Evolutionary conservation across 768 basidiomycete species (phyloP).

Genomic region (Clitopilus passeckerianus): DNA sequence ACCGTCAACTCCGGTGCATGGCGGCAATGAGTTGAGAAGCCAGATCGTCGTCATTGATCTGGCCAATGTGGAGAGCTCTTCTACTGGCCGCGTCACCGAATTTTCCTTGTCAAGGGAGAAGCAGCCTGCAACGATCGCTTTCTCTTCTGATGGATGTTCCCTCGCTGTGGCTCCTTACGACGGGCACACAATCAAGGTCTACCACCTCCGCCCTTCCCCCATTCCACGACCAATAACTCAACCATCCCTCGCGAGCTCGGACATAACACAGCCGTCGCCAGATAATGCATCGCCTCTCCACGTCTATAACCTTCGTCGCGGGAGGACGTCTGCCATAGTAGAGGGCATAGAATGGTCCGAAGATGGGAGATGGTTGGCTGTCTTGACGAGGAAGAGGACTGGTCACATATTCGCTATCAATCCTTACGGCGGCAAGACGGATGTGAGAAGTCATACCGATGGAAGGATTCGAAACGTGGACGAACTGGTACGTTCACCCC

Average conservation of each 20-base stretch:
- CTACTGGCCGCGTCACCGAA: constrained; percentile 16
- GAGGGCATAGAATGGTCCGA: constrained; percentile 46
- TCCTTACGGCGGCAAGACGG: constrained; percentile 68
- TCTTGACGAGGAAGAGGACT: constrained; percentile 60
- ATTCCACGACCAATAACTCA: neutral
- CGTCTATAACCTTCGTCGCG: constrained; percentile 67
- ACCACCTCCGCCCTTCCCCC: constrained; percentile 27
- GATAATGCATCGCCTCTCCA: constrained; percentile 35
- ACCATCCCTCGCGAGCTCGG: neutral
- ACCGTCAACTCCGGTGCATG: neutral
- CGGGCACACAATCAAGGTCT: constrained; percentile 50
- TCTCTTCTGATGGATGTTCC: constrained; percentile 49
- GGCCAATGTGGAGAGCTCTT: neutral
- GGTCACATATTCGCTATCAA: constrained; percentile 74
- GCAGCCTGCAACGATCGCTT: constrained; percentile 40
- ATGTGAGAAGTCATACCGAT: constrained; percentile 56
- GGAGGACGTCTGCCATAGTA: constrained; percentile 63
- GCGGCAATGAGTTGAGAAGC: neutral
- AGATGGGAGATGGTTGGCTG: constrained; percentile 65
- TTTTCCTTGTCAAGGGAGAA: constrained; percentile 45
- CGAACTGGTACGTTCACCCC: constrained; percentile 45
- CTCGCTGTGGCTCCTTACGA: constrained; percentile 48
- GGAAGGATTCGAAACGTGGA: constrained; percentile 51
- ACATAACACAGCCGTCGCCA: too few relatives aligned
- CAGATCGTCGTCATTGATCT: neutral